Conservation (phyloP, 2,329 filamentous ascomycete species). For the Paraphoma chrysanthemicola region DNA sequence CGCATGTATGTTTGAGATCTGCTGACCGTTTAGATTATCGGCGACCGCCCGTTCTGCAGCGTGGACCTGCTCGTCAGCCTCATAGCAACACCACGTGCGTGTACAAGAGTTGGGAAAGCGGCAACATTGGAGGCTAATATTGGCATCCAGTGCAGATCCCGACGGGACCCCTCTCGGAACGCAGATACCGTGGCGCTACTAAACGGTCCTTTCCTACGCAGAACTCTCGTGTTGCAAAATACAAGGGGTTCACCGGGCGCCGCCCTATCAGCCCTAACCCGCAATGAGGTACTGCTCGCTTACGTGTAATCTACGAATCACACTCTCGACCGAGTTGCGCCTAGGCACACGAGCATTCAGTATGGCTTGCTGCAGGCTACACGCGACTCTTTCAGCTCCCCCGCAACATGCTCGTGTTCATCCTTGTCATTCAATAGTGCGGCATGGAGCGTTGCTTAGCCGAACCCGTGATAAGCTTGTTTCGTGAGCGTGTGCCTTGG, state of each 20-base stretch:
- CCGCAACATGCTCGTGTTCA: background rate
- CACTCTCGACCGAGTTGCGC: background rate
- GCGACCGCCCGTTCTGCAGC: too few species aligned
- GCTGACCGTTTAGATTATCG: too few species aligned
- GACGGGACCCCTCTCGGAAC: too few species aligned
- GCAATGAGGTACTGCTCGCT: background rate
- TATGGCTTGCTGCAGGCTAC: background rate
- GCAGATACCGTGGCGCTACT: background rate
- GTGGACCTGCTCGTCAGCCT: too few species aligned
- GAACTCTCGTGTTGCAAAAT: background rate
- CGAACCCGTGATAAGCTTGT: constrained; percentile 4
- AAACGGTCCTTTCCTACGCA: background rate
- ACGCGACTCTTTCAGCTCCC: background rate
- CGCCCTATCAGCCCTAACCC: background rate
- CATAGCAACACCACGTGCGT: too few species aligned
- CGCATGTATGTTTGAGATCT: too few species aligned
- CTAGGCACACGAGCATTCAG: background rate
- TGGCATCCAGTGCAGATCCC: background rate
- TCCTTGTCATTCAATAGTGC: background rate
- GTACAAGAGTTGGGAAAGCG: too few species aligned
- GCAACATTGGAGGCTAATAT: background rate
- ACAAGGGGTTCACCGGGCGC: background rate
- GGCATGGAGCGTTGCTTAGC: background rate
- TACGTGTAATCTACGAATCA: background rate
- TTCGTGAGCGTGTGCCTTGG: background rate